Percentiles rank a stretch among this genome's conserved stretches.
These are phyloP conservation scores for Skeletonema costatum DNA, from an alignment of 108 stramenopile species.

Conservation along the genomic window DNA sequence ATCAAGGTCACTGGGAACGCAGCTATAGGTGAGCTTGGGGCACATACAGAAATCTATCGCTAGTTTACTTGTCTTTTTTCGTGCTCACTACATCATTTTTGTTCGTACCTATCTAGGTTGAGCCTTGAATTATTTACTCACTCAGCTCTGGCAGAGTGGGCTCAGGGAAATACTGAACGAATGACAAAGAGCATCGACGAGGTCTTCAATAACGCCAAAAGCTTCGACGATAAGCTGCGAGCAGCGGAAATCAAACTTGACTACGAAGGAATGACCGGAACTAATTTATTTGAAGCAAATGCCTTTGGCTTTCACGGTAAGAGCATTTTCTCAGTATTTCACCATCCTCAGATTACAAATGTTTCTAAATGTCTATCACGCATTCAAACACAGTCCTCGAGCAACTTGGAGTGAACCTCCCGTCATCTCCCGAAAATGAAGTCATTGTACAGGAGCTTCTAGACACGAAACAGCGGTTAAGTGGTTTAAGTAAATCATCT, in stretches of 20 bases:
- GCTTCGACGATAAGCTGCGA: conserved; percentile 7
- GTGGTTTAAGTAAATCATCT: no score
- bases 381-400: no score
- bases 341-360: no score
- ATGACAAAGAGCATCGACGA: conserved; percentile 8
- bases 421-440: no score
- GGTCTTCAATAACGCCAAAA: neutral
- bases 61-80: no score
- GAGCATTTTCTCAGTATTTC: neutral
- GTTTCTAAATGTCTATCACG: no score
- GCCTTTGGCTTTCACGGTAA: conserved; percentile 5
- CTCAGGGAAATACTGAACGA: neutral
- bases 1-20: neutral
- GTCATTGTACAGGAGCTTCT: no score
- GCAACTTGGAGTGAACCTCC: no score
- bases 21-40: neutral
- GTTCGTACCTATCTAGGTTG: neutral
- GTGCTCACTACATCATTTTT: no score
- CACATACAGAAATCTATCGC: no score
- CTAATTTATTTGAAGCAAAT: neutral
- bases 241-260: neutral
- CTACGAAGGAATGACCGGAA: neutral
- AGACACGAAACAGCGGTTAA: no score
- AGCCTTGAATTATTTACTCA: neutral
- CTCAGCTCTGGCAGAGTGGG: conserved; percentile 1